Conservation (phyloP, 2,329 filamentous ascomycete species). For the Rutstroemia sydowiana region DNA sequence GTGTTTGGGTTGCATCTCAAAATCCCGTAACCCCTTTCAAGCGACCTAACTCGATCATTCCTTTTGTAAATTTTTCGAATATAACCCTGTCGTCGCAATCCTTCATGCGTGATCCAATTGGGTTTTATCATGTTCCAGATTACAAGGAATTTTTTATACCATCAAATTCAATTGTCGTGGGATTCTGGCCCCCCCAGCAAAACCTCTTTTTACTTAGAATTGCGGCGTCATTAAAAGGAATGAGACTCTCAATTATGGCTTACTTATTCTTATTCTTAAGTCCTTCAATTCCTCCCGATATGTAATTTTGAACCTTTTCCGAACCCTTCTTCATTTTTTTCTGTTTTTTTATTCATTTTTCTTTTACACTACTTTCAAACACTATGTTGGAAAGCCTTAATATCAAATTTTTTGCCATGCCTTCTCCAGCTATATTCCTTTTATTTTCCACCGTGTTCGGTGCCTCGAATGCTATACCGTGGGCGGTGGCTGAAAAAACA, state of each 20-base stretch:
- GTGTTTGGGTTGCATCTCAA: constrained; percentile 8
- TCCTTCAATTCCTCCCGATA: neutral
- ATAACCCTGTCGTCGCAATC: neutral
- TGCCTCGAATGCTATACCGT: constrained; percentile 21
- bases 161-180: neutral
- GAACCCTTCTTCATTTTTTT: neutral
- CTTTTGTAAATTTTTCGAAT: neutral
- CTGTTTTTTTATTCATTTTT: neutral
- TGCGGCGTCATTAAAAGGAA: constrained; percentile 1
- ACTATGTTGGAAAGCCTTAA: neutral
- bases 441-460: constrained; percentile 19
- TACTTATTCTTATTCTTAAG: constrained; percentile 1
- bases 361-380: neutral
- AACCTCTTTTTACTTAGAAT: neutral
- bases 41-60: neutral
- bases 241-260: neutral
- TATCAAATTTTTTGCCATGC: constrained; percentile 25
- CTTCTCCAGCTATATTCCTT: constrained; percentile 20
- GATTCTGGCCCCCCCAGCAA: constrained; percentile 6
- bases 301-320: neutral
- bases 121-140: neutral
- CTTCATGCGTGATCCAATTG: constrained; percentile 5
- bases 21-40: constrained; percentile 5
- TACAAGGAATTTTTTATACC: neutral
- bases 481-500: constrained; percentile 20